These are phyloP conservation scores for Aspergillus fumigatiaffinis DNA, from an alignment of 2,329 filamentous ascomycete genomes.

Conservation along the genomic window DNA sequence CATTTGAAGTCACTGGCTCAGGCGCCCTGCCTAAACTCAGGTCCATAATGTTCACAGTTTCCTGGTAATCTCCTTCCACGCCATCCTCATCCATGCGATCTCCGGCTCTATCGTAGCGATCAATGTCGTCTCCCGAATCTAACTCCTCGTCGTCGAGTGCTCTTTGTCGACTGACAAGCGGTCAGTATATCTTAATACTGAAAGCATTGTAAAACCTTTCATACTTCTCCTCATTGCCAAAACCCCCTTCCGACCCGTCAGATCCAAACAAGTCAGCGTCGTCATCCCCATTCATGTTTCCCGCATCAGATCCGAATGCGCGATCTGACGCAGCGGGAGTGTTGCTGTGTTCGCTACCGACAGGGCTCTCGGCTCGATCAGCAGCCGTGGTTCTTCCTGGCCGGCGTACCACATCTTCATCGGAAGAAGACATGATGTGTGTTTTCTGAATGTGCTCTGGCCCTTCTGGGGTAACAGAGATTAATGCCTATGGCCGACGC, in stretches of 20 bases:
- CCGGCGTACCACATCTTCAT: constrained; percentile 36
- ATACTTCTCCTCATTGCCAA: constrained; percentile 33
- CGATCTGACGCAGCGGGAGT: constrained; percentile 11
- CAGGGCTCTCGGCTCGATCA: constrained; percentile 19
- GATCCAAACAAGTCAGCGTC: constrained; percentile 46
- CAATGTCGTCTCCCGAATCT: constrained; percentile 61
- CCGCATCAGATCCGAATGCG: constrained; percentile 25
- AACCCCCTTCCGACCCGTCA: constrained; percentile 39
- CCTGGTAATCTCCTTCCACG: constrained; percentile 39
- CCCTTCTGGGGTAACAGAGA: background rate
- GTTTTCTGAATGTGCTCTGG: background rate
- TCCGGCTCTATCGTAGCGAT: constrained; percentile 49
- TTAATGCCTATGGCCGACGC: background rate
- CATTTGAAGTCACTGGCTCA: constrained; percentile 49
- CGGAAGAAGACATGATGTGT: constrained; percentile 34
- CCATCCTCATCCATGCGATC: constrained; percentile 44
- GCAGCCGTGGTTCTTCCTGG: constrained; percentile 26
- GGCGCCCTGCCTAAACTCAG: constrained; percentile 55
- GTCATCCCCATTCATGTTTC: constrained; percentile 32
- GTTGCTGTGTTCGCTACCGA: constrained; percentile 20
- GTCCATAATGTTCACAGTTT: constrained; percentile 52
- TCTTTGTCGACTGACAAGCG: constrained; percentile 33
- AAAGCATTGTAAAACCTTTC: background rate
- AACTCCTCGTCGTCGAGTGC: constrained; percentile 59
- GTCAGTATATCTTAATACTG: constrained; percentile 12